Evolutionary conservation across 176 grass and related monocot genomes (phyloP).

Genomic region (Lolium rigidum): DNA sequence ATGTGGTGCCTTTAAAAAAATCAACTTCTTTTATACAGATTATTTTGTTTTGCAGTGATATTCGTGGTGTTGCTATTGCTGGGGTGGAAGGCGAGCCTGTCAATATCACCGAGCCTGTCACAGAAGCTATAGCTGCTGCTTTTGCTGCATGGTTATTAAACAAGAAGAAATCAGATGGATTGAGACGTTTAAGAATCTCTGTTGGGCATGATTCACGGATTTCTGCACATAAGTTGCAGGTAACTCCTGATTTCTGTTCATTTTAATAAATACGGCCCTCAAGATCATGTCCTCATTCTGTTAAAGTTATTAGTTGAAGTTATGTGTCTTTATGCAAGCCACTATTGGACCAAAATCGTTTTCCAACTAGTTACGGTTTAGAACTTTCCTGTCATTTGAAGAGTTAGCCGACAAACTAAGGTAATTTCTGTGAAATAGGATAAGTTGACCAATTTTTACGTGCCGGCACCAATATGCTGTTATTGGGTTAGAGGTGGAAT

Average conservation of each 20-base stretch:
- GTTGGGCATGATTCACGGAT: constrained; percentile 94
- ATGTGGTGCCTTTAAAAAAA: background rate
- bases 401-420: background rate
- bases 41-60: constrained; percentile 68
- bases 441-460: background rate
- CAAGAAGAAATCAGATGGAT: constrained; percentile 83
- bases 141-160: constrained; percentile 89
- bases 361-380: background rate
- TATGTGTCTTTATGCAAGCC: background rate
- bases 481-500: constrained; percentile 12
- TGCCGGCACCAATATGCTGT: background rate
- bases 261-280: background rate
- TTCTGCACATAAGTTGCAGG: constrained; percentile 94
- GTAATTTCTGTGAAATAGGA: background rate
- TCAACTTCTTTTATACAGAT: constrained; percentile 3
- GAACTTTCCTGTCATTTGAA: background rate
- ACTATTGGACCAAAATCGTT: constrained; percentile 12
- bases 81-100: constrained; percentile 81
- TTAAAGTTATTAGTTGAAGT: constrained; percentile 14
- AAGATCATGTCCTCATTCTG: background rate
- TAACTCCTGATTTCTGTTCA: constrained; percentile 36
- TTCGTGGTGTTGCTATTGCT: constrained; percentile 95
- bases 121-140: constrained; percentile 86
- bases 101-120: constrained; percentile 76
- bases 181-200: constrained; percentile 80